Evolutionary conservation across 2,329 filamentous ascomycete genomes (phyloP).

Genomic region (Bipolaris oryzae): DNA sequence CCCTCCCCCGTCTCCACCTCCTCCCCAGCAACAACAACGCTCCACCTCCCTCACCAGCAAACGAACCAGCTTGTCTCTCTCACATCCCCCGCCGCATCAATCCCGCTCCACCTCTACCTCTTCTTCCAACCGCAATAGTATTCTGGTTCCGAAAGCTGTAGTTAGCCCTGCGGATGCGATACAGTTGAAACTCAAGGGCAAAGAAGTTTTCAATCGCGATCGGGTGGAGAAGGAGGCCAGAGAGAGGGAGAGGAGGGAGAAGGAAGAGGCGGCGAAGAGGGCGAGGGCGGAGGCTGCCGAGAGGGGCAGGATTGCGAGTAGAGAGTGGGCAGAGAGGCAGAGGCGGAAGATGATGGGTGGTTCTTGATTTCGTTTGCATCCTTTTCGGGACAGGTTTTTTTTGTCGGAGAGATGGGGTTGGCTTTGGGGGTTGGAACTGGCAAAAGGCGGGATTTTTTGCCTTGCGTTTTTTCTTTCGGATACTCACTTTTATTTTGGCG

Average conservation of each 20-base stretch:
- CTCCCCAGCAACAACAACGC: slow-evolving; percentile 13
- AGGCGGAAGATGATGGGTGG: slow-evolving; percentile 45
- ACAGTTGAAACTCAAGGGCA: slow-evolving; percentile 48
- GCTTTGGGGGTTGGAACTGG: too few relatives aligned
- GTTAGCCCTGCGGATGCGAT: slow-evolving; percentile 41
- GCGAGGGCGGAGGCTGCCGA: slow-evolving; percentile 56
- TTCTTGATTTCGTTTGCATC: neutral
- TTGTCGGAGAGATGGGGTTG: too few relatives aligned
- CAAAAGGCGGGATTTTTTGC: too few relatives aligned
- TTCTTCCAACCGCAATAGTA: slow-evolving; percentile 34
- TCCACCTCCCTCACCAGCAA: slow-evolving; percentile 28
- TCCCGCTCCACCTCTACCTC: slow-evolving; percentile 30
- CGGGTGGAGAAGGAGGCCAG: slow-evolving; percentile 49
- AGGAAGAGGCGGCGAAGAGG: slow-evolving; percentile 56
- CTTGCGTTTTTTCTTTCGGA: too few relatives aligned
- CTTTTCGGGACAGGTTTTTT: neutral
- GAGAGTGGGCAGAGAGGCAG: slow-evolving; percentile 59
- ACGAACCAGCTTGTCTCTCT: slow-evolving; percentile 30
- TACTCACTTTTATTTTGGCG: too few relatives aligned
- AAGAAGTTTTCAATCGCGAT: slow-evolving; percentile 55
- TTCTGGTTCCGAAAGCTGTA: slow-evolving; percentile 28
- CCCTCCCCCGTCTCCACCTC: slow-evolving; percentile 6
- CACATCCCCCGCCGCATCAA: slow-evolving; percentile 23
- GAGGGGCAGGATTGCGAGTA: slow-evolving; percentile 50
- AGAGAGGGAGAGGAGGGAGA: slow-evolving; percentile 51